Percentiles rank a stretch among this genome's conserved stretches.
phyloP scores from a whole-genome alignment of 108 stramenopile genomes.

The Nitzschia inconspicua region DNA sequence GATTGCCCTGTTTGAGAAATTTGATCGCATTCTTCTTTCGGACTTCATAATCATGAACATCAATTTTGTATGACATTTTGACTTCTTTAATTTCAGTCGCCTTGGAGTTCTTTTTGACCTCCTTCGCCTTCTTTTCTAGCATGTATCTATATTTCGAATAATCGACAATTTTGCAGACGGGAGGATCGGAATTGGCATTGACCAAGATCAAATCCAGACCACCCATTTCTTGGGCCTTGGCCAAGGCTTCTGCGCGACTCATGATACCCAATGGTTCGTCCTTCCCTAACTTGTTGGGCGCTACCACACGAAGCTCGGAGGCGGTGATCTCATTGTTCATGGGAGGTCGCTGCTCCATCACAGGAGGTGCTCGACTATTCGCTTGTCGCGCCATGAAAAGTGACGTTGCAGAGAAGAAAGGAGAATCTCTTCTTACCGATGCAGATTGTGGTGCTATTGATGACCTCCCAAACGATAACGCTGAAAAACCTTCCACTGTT shows the following conservation, averaged over 20 bases:
- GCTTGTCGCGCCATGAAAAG: constrained; percentile 24
- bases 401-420: neutral
- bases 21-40: constrained; percentile 82
- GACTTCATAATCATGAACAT: constrained; percentile 92
- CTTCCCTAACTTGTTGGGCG: constrained; percentile 58
- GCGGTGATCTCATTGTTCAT: constrained; percentile 78
- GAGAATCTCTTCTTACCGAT: neutral
- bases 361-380: constrained; percentile 26
- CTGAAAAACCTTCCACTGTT: too few relatives aligned
- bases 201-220: constrained; percentile 89
- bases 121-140: constrained; percentile 93
- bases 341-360: constrained; percentile 56
- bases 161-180: constrained; percentile 94
- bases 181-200: constrained; percentile 86
- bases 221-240: constrained; percentile 81
- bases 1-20: constrained; percentile 84
- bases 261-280: constrained; percentile 90
- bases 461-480: too few relatives aligned
- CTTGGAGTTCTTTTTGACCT: constrained; percentile 92
- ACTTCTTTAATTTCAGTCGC: constrained; percentile 93
- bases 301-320: constrained; percentile 65
- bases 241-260: constrained; percentile 78
- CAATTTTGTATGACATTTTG: constrained; percentile 96
- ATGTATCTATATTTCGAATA: constrained; percentile 93
- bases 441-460: neutral